These are phyloP conservation scores for Lumnitzera racemosa DNA, from an alignment of 345 rosid genomes.

Conservation along the genomic window DNA sequence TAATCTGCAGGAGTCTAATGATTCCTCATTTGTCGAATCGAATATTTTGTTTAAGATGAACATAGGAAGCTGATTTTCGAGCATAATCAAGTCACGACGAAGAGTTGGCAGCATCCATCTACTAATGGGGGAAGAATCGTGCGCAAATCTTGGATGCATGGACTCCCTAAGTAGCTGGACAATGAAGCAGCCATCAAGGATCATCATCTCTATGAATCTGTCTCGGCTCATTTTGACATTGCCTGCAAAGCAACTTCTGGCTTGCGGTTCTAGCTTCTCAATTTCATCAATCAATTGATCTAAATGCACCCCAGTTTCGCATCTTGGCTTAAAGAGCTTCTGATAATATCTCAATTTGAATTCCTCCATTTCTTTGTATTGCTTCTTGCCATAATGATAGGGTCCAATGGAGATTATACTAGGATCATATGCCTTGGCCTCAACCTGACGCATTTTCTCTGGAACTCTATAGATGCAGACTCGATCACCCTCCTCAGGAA, in stretches of 20 bases:
- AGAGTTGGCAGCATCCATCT: conserved; percentile 28
- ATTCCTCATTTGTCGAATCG: background rate
- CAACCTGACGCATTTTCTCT: conserved; percentile 7
- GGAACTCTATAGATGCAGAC: conserved; percentile 21
- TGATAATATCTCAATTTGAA: conserved; percentile 18
- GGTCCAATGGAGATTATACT: conserved; percentile 26
- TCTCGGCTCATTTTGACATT: background rate
- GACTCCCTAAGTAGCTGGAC: conserved; percentile 18
- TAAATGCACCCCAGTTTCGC: background rate
- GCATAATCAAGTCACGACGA: conserved; percentile 24
- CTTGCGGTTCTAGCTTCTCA: background rate
- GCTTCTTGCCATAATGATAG: conserved; percentile 12
- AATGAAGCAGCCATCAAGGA: conserved; percentile 30
- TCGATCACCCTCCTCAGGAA: conserved; percentile 1
- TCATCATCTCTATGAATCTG: conserved; percentile 13
- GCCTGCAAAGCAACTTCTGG: background rate
- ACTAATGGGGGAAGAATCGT: background rate
- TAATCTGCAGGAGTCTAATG: background rate
- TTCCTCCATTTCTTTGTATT: background rate
- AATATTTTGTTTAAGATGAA: conserved; percentile 12
- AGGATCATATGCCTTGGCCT: conserved; percentile 21
- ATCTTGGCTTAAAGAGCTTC: conserved; percentile 4
- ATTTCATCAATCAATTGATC: no score
- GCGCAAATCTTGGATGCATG: background rate
- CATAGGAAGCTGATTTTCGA: conserved; percentile 27